Evolutionary conservation across 192 early-diverging fungal species (phyloP), one percentile per base, ranked within the genome.

Genomic region (Paraglomus brasilianum): DNA sequence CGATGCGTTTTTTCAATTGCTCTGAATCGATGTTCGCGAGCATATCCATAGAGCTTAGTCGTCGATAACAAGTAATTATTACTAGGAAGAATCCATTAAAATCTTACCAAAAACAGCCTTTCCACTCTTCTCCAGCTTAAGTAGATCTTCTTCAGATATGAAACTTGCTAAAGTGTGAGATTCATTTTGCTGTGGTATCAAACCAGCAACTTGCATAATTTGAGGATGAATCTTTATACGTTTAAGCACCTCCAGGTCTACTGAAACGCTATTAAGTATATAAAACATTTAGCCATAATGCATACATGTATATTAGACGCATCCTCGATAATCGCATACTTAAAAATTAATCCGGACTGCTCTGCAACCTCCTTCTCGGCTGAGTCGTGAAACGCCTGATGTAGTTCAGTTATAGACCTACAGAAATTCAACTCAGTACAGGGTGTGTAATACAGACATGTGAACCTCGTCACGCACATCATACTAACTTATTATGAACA

Each of bases 151-250:
- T 5, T 17, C 22, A 55, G 38, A 11, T 22, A 68, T 22, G 44
- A 22, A 56, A 42, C 56, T 46, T 8, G 51, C 51, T 14, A 68
- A 68, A 5, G 66, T 50, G 47, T 42, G 15, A 15, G 51, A 43
- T 5, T 40, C 15, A n/a, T 51, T 52, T 10, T 39, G 10, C 5
- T 19, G 10, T 5, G 17, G 17, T 39, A 22, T 1, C 21, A 40
- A 30, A 5, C 51, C 24, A 5, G 40, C 69, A 5, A 62, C 36
- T 13, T 70, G 73, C 9, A 81, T 59, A 9, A 82, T 40, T 13
- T 60, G 69, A 8, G 82, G 75, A 55, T 85, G 84, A 1, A 85
- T 77, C 30, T 65, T 72, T 49, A 83, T 82, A 46, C 70, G 70
- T 14, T 77, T 76, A 5, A 85, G 64, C 0, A 75, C 72, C 4